Conservation (phyloP, 2,329 filamentous ascomycete genomes). For the Allantophomopsis lycopodina region DNA sequence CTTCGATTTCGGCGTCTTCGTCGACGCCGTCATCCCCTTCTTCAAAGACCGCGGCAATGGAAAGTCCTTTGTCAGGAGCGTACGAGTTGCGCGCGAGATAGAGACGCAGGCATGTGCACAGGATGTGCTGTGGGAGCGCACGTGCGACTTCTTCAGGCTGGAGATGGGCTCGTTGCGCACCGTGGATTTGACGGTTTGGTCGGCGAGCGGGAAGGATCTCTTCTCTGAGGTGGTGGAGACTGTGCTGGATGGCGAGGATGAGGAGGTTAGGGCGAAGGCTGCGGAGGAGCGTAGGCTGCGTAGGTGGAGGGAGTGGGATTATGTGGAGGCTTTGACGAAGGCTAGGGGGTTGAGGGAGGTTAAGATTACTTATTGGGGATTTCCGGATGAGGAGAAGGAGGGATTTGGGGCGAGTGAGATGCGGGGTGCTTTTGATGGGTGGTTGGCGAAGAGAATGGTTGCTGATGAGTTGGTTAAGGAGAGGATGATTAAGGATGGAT, state of each 20-base stretch:
- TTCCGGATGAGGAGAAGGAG: slow-evolving; percentile 1
- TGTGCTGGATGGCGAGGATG: background rate
- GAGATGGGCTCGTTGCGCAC: slow-evolving; percentile 5
- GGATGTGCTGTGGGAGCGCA: slow-evolving; percentile 8
- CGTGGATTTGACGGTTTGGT: slow-evolving; percentile 14
- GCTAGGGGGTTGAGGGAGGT: slow-evolving; percentile 5
- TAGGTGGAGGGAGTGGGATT: slow-evolving; percentile 10
- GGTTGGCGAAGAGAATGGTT: slow-evolving; percentile 11
- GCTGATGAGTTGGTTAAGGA: slow-evolving; percentile 10
- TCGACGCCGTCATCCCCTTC: slow-evolving; percentile 8
- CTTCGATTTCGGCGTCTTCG: slow-evolving; percentile 2
- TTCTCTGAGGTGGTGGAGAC: background rate
- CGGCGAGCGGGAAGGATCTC: slow-evolving; percentile 1
- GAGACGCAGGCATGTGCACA: background rate
- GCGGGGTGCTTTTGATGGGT: slow-evolving; percentile 6
- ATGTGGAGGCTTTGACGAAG: slow-evolving; percentile 6
- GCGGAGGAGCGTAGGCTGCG: too few species aligned
- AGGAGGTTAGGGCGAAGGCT: background rate
- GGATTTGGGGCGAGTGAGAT: background rate
- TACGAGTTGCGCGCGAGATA: slow-evolving; percentile 6
- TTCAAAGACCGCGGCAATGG: slow-evolving; percentile 8
- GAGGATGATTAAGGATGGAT: slow-evolving; percentile 11
- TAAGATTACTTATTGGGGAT: slow-evolving; percentile 13
- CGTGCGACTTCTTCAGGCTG: slow-evolving; percentile 5
- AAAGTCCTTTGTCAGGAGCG: background rate